Percentiles rank a stretch among this genome's conserved stretches.
Conservation (phyloP, 2,329 filamentous ascomycete species). For the Trichoderma cornu-damae region DNA sequence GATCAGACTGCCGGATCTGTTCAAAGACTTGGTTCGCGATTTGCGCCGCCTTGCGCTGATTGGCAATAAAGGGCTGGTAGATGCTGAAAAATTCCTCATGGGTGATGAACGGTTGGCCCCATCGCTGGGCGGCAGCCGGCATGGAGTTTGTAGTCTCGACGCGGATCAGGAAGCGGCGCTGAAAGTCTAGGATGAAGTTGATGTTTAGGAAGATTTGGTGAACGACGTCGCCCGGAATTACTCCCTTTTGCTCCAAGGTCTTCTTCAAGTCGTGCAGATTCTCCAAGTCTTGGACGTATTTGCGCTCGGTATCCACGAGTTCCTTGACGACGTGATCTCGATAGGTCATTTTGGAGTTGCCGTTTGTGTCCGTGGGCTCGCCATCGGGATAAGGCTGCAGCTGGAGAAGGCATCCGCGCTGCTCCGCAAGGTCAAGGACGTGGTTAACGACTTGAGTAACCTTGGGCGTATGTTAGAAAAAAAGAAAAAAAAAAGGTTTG, state of each 20-base stretch:
- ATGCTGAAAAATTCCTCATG: conserved; percentile 86
- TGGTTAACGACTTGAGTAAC: conserved; percentile 89
- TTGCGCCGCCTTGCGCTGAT: conserved; percentile 84
- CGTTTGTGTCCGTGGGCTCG: conserved; percentile 38
- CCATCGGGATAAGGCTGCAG: conserved; percentile 54
- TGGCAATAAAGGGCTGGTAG: conserved; percentile 96
- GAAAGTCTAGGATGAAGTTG: conserved; percentile 90
- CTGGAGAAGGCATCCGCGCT: conserved; percentile 66
- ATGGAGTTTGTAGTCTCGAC: conserved; percentile 93
- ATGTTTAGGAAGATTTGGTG: conserved; percentile 97
- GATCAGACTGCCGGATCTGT: conserved; percentile 72
- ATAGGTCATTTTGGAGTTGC: conserved; percentile 65
- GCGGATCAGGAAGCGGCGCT: conserved; percentile 88
- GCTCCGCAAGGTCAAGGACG: conserved; percentile 80
- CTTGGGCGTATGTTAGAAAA: conserved; percentile 22
- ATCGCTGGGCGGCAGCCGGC: conserved; percentile 71
- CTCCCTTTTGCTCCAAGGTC: conserved; percentile 78
- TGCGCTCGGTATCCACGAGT: conserved; percentile 88
- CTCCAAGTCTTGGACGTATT: conserved; percentile 96
- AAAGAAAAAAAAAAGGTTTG: background rate
- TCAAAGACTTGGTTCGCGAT: conserved; percentile 82
- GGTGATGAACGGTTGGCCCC: conserved; percentile 84
- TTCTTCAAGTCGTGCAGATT: conserved; percentile 91
- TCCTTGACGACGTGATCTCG: conserved; percentile 88
- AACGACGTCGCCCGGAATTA: conserved; percentile 81